Conservation (phyloP, 179 eudicot genomes). For the Vitellaria paradoxa region DNA sequence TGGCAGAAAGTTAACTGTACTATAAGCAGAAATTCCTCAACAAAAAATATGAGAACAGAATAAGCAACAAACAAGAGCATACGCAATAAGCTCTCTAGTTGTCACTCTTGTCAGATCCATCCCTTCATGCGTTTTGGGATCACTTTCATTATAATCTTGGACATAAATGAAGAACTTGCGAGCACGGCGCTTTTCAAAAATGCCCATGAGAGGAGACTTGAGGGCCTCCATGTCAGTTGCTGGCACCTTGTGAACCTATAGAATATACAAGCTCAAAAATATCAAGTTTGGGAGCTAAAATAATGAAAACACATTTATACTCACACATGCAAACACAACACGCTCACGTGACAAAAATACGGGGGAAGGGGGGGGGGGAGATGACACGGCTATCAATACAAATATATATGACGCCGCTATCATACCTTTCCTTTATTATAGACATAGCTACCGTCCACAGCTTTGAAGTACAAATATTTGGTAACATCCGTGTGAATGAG, state of each 20-base stretch:
- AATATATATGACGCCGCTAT: neutral
- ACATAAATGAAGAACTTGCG: conserved; percentile 74
- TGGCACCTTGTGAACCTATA: conserved; percentile 77
- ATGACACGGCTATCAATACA: neutral
- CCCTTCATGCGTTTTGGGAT: conserved; percentile 75
- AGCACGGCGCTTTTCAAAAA: conserved; percentile 82
- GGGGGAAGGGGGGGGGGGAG: neutral
- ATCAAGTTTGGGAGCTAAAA: neutral
- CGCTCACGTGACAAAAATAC: neutral
- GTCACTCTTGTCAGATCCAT: conserved; percentile 71
- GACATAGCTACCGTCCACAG: conserved; percentile 84
- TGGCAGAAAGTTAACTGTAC: conserved; percentile 16
- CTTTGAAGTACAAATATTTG: conserved; percentile 66
- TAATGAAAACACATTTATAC: neutral
- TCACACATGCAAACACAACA: neutral
- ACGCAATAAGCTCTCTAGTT: conserved; percentile 74
- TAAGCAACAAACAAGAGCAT: conserved; percentile 26
- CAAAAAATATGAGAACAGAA: neutral
- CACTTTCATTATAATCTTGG: conserved; percentile 63
- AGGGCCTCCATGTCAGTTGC: conserved; percentile 89
- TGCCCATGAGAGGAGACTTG: conserved; percentile 81
- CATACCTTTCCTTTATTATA: conserved; percentile 82
- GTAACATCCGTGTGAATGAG: conserved; percentile 84
- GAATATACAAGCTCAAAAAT: conserved; percentile 11
- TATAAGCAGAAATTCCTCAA: neutral